Evolutionary conservation across 2,329 filamentous ascomycete species (phyloP).

Genomic region (Raffaelea deltoideospora): DNA sequence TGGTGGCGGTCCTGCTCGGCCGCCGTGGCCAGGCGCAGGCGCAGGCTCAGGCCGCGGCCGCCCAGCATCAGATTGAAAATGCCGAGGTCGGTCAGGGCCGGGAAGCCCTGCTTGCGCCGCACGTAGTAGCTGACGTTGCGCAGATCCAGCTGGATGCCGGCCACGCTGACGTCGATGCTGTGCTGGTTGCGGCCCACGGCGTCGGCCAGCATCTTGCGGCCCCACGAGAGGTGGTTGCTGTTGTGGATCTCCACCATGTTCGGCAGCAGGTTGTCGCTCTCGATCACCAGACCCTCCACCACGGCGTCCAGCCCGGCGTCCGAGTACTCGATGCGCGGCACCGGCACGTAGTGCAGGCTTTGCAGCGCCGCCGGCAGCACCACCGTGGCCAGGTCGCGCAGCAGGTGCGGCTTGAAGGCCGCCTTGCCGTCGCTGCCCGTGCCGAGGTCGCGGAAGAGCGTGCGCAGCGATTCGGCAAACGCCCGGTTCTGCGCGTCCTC

Average conservation of each 20-base stretch:
- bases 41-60: constrained; percentile 80
- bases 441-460: constrained; percentile 78
- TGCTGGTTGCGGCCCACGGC: constrained; percentile 71
- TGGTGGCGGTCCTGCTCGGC: constrained; percentile 61
- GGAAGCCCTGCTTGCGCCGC: constrained; percentile 90
- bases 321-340: constrained; percentile 86
- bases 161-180: constrained; percentile 64
- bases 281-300: constrained; percentile 86
- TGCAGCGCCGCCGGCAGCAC: constrained; percentile 75
- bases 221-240: constrained; percentile 92
- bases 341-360: constrained; percentile 75
- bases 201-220: constrained; percentile 84
- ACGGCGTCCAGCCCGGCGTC: constrained; percentile 75
- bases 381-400: constrained; percentile 78
- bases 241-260: constrained; percentile 78
- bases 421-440: constrained; percentile 73
- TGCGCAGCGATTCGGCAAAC: constrained; percentile 62
- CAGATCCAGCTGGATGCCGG: constrained; percentile 85
- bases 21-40: constrained; percentile 72
- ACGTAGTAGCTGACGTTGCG: constrained; percentile 86
- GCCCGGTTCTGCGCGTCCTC: constrained; percentile 72
- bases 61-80: constrained; percentile 78
- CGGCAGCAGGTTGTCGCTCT: constrained; percentile 92
- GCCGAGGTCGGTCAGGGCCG: constrained; percentile 72
- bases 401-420: constrained; percentile 78